Base-by-base conservation (phyloP, 106 monocot species). In the Dendrobium nobile region DNA sequence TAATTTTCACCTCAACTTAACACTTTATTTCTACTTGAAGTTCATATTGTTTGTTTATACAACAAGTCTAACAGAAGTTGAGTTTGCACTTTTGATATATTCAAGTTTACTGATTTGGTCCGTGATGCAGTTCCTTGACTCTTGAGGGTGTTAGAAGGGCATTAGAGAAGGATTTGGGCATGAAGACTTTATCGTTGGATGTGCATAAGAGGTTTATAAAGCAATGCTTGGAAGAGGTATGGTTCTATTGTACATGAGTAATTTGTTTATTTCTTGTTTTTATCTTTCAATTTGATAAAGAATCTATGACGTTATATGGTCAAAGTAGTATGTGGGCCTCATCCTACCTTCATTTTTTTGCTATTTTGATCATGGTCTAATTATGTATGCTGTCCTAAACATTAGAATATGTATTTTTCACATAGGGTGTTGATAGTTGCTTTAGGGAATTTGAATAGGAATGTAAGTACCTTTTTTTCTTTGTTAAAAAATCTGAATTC, bases 121-220 rank as follows among this genome's bases (percentile, higher is more conserved):
- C 48, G 26, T 76, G 76, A 37, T 92, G 82, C 80, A 97, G 96
- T 84, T 87, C 94, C 20, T 88, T 97, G 84, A 97, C 96, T 72
- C 87, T 97, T 56, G 96, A 92, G 84, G 94, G 92, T 84, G 96
- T 93, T 84, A 83, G 96, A 77, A 89, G 96, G 84, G 89, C 87
- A 79, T 79, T 98, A 77, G 97, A 98, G 72, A 86, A 92, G 78
- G 97, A 98, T 64, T 73, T 98, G 55, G 91, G 92, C 10, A 64
- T 92, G 90, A 79, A 89, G 67, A 82, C 10, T 75, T 88, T 88
- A 73, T 85, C 90, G 20, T 85, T 98, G 78, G 97, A 98, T 84
- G 80, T 37, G 17, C 84, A 98, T 75, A 94, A 98, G 82, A 86
- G 81, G 61, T 92, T 94, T 73, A 89, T 98, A 17, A 98, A 94